phyloP scores from a whole-genome alignment of 75 land plant species.

The Isoetes taiwanensis region DNA sequence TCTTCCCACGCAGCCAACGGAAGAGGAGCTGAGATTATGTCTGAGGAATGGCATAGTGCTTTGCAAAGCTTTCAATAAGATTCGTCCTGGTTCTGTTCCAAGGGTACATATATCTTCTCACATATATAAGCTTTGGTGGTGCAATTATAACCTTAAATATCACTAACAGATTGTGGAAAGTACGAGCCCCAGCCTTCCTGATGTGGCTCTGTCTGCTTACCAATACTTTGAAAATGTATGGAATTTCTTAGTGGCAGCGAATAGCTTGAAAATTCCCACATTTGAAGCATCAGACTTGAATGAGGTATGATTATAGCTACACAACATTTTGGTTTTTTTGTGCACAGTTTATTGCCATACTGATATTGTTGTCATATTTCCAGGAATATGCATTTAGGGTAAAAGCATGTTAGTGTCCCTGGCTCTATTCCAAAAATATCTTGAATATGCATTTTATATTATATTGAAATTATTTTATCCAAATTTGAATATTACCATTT shows the following conservation, averaged over 20 bases:
- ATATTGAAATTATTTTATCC: no score
- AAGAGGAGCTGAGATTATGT: constrained; percentile 72
- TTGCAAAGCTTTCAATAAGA: constrained; percentile 66
- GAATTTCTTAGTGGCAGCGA: constrained; percentile 66
- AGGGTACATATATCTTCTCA: constrained; percentile 29
- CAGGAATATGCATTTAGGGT: no score
- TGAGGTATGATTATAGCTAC: no score
- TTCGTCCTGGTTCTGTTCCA: constrained; percentile 70
- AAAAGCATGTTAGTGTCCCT: no score
- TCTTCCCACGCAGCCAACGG: constrained; percentile 63
- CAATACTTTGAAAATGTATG: constrained; percentile 93
- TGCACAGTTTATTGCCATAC: no score
- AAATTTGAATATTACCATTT: no score
- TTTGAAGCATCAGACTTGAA: constrained; percentile 92
- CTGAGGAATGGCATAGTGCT: constrained; percentile 72
- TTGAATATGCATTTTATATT: no score
- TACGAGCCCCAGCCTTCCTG: constrained; percentile 39
- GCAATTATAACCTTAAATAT: no score
- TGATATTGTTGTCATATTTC: no score
- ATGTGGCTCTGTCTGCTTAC: constrained; percentile 73
- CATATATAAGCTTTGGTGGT: no score
- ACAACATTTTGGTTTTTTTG: no score
- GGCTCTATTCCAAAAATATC: no score
- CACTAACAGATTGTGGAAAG: constrained; percentile 67
- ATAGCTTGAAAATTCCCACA: constrained; percentile 62